A percentile compares a stretch with the other conserved stretches of the same genome.
These are phyloP conservation scores for Colletotrichum cuscutae DNA, from an alignment of 2,329 filamentous ascomycete genomes.

Conservation along the genomic window DNA sequence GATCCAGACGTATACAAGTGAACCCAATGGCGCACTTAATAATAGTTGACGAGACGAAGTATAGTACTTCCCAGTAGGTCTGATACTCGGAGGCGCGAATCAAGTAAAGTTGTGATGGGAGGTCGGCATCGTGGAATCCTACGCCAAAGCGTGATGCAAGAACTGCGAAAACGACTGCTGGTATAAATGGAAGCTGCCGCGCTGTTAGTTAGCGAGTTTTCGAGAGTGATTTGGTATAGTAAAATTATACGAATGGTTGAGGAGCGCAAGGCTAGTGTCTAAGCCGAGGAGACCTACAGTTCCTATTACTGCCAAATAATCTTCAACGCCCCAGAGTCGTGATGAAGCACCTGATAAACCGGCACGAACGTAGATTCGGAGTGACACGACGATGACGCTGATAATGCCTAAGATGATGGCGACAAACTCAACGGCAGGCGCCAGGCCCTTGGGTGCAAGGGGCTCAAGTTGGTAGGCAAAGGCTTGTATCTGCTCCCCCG, in stretches of 20 bases:
- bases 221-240: not conserved
- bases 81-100: constrained; percentile 19
- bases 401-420: constrained; percentile 6
- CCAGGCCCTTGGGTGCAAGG: constrained; percentile 3
- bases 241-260: too few species aligned
- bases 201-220: not conserved
- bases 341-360: constrained; percentile 14
- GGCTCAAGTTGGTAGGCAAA: constrained; percentile 7
- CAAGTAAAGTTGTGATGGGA: constrained; percentile 11
- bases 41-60: constrained; percentile 37
- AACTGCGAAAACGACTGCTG: constrained; percentile 14
- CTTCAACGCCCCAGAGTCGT: constrained; percentile 6
- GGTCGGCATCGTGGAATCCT: constrained; percentile 7
- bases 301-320: not conserved
- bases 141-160: constrained; percentile 7
- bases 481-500: constrained; percentile 4
- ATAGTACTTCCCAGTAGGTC: constrained; percentile 27
- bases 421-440: not conserved
- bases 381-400: constrained; percentile 3
- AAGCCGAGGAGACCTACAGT: not conserved
- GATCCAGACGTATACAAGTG: constrained; percentile 36
- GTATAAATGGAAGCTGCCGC: not conserved
- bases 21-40: constrained; percentile 39
- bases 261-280: not conserved
- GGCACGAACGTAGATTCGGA: constrained; percentile 12